These are phyloP conservation scores for Phytophthora pseudosyringae DNA, from an alignment of 352 stramenopile species.

Conservation along the genomic window DNA sequence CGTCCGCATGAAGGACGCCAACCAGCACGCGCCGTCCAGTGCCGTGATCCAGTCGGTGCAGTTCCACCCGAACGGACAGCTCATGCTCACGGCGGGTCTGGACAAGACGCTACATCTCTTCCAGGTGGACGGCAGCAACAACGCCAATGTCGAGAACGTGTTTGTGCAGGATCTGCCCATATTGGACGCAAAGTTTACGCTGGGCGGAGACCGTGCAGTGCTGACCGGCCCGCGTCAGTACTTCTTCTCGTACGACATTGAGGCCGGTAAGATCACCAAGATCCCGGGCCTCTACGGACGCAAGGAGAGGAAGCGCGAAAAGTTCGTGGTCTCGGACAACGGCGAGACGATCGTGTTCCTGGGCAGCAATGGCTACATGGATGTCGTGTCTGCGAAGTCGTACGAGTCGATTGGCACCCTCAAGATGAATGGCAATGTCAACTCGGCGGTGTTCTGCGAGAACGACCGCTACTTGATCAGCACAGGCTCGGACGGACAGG, in stretches of 20 bases:
- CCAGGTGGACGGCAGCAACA: slow-evolving; percentile 90
- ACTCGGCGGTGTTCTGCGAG: slow-evolving; percentile 91
- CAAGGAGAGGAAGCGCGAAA: slow-evolving; percentile 93
- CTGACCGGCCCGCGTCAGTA: slow-evolving; percentile 93
- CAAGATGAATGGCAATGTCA: slow-evolving; percentile 97
- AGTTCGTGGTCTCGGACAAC: slow-evolving; percentile 90
- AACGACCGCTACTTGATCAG: slow-evolving; percentile 94
- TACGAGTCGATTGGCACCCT: slow-evolving; percentile 94
- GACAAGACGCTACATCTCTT: slow-evolving; percentile 95
- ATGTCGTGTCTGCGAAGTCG: slow-evolving; percentile 91
- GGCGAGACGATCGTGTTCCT: slow-evolving; percentile 94
- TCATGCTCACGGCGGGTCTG: slow-evolving; percentile 90
- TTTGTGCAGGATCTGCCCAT: slow-evolving; percentile 93
- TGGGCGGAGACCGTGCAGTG: slow-evolving; percentile 84
- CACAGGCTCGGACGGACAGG: slow-evolving; percentile 94
- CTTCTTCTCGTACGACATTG: slow-evolving; percentile 98
- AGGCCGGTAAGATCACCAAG: slow-evolving; percentile 91
- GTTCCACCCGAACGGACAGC: slow-evolving; percentile 90
- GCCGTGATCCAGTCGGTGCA: slow-evolving; percentile 88
- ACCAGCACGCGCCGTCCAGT: slow-evolving; percentile 87
- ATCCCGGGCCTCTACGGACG: slow-evolving; percentile 90
- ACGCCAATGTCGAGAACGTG: slow-evolving; percentile 90
- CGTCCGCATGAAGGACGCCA: slow-evolving; percentile 90
- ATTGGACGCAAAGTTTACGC: slow-evolving; percentile 83
- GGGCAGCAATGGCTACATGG: slow-evolving; percentile 95